These are phyloP conservation scores for Dovyalis caffra DNA, from an alignment of 345 rosid species.

Conservation along the genomic window DNA sequence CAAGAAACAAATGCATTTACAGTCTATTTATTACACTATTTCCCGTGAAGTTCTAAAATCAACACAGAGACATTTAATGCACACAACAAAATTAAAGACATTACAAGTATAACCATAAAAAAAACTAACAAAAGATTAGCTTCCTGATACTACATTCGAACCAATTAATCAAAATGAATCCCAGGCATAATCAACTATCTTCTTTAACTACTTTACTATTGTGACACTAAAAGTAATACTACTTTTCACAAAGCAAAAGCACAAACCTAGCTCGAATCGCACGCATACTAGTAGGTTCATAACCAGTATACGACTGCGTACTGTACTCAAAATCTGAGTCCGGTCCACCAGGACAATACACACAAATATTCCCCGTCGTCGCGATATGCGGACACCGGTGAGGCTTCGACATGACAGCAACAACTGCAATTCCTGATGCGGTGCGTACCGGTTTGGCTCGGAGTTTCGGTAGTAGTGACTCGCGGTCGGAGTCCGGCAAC, in stretches of 20 bases:
- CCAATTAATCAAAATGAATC: background rate
- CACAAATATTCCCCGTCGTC: slow-evolving; percentile 94
- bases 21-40: background rate
- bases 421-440: slow-evolving; percentile 96
- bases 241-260: background rate
- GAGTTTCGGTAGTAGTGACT: slow-evolving; percentile 86
- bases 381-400: slow-evolving; percentile 98
- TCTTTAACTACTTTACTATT: background rate
- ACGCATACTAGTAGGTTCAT: slow-evolving; percentile 99
- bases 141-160: background rate
- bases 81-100: background rate
- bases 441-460: slow-evolving; percentile 98
- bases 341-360: slow-evolving; percentile 96
- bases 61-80: background rate
- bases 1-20: too few species aligned
- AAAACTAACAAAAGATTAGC: background rate
- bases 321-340: slow-evolving; percentile 99
- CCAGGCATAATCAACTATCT: background rate
- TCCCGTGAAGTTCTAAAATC: background rate
- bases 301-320: slow-evolving; percentile 98
- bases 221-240: background rate
- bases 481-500: slow-evolving; percentile 87
- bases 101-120: background rate
- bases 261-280: slow-evolving; percentile 94
- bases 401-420: slow-evolving; percentile 98